A percentile compares a stretch with the other conserved stretches of the same genome.
These are phyloP conservation scores for Colletotrichum gigasporum DNA, from an alignment of 2,329 filamentous ascomycete genomes.

Conservation along the genomic window DNA sequence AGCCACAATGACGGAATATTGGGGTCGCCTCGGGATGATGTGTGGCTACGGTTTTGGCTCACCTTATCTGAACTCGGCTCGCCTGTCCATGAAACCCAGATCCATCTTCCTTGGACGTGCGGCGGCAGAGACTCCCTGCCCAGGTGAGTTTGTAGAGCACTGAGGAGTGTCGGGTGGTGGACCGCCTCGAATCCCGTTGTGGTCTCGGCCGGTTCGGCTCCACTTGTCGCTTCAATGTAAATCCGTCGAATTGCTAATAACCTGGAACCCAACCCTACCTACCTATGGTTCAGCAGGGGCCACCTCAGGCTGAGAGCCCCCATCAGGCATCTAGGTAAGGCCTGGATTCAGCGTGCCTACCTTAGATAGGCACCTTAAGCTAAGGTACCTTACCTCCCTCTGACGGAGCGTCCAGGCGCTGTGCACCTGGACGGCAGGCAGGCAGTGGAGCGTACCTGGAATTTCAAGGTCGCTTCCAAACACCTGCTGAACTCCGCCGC, in stretches of 20 bases:
- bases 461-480: constrained; percentile 1
- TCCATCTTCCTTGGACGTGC: too few relatives aligned
- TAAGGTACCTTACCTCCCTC: not conserved
- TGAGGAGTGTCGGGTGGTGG: too few relatives aligned
- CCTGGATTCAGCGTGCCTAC: too few relatives aligned
- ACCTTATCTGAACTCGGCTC: not conserved
- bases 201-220: not conserved
- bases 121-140: too few relatives aligned
- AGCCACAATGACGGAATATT: not conserved
- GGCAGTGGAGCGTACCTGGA: not conserved
- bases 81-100: too few relatives aligned
- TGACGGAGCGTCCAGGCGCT: not conserved
- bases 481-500: constrained; percentile 7
- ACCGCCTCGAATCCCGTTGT: not conserved
- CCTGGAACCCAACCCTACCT: too few relatives aligned
- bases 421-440: not conserved
- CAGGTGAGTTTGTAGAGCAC: too few relatives aligned
- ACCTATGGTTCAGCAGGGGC: not conserved
- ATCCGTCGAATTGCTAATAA: constrained; percentile 6
- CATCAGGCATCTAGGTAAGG: too few relatives aligned
- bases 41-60: too few relatives aligned
- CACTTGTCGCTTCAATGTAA: constrained; percentile 11
- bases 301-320: not conserved
- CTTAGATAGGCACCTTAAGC: not conserved
- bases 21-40: too few relatives aligned